phyloP scores from a whole-genome alignment of 2,329 filamentous ascomycete species.

The Teratosphaeria destructans region DNA sequence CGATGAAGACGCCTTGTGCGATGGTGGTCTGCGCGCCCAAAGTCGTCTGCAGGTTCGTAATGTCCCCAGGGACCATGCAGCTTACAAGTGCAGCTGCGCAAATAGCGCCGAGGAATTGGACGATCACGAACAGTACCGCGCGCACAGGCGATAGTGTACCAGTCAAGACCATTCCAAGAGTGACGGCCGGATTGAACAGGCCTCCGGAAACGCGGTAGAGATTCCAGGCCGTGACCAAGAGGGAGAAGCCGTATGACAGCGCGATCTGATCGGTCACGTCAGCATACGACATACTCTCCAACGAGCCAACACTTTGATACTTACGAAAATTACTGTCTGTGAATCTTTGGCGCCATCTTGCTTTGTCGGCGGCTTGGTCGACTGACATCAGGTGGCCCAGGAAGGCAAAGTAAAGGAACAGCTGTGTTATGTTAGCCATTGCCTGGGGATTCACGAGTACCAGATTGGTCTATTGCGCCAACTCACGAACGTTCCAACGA shows the following conservation, averaged over 20 bases:
- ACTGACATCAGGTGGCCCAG: slow-evolving; percentile 17
- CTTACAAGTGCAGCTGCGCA: slow-evolving; percentile 21
- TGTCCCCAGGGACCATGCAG: slow-evolving; percentile 13
- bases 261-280: slow-evolving; percentile 8
- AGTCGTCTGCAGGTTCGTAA: not conserved
- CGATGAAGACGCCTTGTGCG: slow-evolving; percentile 24
- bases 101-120: slow-evolving; percentile 22
- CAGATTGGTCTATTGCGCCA: not conserved
- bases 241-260: slow-evolving; percentile 21
- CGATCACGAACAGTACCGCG: slow-evolving; percentile 14
- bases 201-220: slow-evolving; percentile 22
- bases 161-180: slow-evolving; percentile 20
- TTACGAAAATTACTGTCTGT: slow-evolving; percentile 16
- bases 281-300: not conserved
- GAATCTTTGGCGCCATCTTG: slow-evolving; percentile 10
- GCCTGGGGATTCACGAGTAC: not conserved
- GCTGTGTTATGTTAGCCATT: not conserved
- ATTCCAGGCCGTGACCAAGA: slow-evolving; percentile 22
- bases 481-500: not conserved
- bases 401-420: slow-evolving; percentile 26
- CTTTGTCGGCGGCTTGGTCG: slow-evolving; percentile 8
- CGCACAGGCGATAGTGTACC: slow-evolving; percentile 17
- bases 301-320: not conserved
- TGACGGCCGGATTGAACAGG: slow-evolving; percentile 21
- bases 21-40: not conserved